These are phyloP conservation scores for Boletus sp. DNA, from an alignment of 1,284 basidiomycete species.

Conservation along the genomic window DNA sequence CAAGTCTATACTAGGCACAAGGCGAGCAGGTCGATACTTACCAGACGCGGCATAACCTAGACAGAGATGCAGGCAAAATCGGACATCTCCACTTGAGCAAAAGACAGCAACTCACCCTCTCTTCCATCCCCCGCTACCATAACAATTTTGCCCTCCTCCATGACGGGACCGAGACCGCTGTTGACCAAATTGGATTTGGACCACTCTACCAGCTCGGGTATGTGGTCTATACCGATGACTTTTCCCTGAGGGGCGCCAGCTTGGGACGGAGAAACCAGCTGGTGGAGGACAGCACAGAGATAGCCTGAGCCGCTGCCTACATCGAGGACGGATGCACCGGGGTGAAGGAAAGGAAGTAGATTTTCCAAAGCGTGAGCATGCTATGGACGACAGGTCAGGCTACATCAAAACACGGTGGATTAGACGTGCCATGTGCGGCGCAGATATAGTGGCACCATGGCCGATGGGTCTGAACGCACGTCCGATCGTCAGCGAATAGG, in stretches of 20 bases:
- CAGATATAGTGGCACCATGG: conserved; percentile 85
- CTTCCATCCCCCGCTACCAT: conserved; percentile 85
- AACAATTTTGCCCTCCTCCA: conserved; percentile 59
- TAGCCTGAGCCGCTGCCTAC: conserved; percentile 84
- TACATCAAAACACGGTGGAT: background rate
- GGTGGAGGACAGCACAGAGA: conserved; percentile 76
- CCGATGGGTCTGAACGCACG: conserved; percentile 62
- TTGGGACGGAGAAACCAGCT: conserved; percentile 55
- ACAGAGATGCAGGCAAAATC: background rate
- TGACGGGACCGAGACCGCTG: conserved; percentile 63
- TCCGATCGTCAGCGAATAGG: background rate
- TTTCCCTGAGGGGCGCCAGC: conserved; percentile 50
- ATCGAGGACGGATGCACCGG: conserved; percentile 78
- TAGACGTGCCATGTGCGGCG: conserved; percentile 82
- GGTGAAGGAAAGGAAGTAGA: conserved; percentile 69
- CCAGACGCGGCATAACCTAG: conserved; percentile 38
- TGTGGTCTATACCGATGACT: conserved; percentile 93
- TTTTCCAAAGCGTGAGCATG: conserved; percentile 83
- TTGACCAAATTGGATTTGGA: conserved; percentile 68
- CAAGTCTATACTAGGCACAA: too few species aligned
- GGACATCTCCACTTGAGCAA: background rate
- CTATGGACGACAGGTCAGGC: conserved; percentile 42
- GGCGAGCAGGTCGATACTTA: conserved; percentile 11
- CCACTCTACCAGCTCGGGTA: conserved; percentile 76
- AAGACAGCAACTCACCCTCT: conserved; percentile 49